Evolutionary conservation across 345 rosid species (phyloP).

Genomic region (Isatis tinctoria): DNA sequence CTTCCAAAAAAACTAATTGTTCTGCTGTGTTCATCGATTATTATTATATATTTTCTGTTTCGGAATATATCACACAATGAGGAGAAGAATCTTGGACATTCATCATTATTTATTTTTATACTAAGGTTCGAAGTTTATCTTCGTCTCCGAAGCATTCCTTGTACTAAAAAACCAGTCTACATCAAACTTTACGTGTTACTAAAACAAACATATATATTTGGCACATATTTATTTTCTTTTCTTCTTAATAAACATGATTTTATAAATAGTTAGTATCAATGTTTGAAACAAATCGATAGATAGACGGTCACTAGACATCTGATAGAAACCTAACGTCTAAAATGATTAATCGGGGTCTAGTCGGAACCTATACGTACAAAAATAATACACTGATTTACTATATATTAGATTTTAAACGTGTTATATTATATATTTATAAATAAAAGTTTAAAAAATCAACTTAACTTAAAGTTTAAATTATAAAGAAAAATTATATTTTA

Average conservation of each 20-base stretch:
- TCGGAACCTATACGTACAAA: no score
- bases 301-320: no score
- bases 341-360: no score
- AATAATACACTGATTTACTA: no score
- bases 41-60: not conserved
- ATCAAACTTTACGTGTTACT: conserved; percentile 17
- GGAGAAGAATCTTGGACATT: conserved; percentile 1
- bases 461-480: no score
- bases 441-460: no score
- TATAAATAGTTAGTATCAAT: not conserved
- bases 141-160: conserved; percentile 1
- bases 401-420: no score
- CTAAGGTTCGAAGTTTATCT: conserved; percentile 3
- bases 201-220: not conserved
- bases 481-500: no score
- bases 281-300: no score
- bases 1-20: not conserved
- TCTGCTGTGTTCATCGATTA: not conserved
- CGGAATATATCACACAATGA: conserved; percentile 8
- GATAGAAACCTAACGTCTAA: no score
- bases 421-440: no score
- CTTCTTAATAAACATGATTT: not conserved
- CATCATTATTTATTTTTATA: not conserved
- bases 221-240: not conserved
- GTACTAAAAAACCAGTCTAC: not conserved